These are phyloP conservation scores for Fagus sylvatica DNA, from an alignment of 306 rosid species.

Conservation along the genomic window DNA sequence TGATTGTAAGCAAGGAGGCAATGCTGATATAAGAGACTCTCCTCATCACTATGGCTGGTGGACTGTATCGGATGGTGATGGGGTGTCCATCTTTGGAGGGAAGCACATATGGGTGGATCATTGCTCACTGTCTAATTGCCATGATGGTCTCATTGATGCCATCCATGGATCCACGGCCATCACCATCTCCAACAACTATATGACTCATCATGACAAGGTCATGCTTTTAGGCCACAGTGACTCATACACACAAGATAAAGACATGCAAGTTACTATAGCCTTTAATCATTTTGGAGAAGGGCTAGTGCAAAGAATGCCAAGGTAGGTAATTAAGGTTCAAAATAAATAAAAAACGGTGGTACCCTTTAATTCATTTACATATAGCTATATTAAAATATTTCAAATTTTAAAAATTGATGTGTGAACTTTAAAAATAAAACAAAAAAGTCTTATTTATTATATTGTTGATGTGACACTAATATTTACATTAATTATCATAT, in stretches of 20 bases:
- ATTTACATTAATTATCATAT: not conserved
- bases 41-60: conserved; percentile 76
- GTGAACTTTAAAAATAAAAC: too few relatives aligned
- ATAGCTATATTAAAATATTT: too few relatives aligned
- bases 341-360: too few relatives aligned
- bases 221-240: conserved; percentile 95
- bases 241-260: conserved; percentile 61
- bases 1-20: conserved; percentile 73
- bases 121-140: conserved; percentile 74
- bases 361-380: not conserved
- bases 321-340: conserved; percentile 35
- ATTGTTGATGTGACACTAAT: not conserved
- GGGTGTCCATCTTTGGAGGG: conserved; percentile 62
- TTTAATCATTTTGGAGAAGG: conserved; percentile 96
- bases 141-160: conserved; percentile 82
- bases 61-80: conserved; percentile 78
- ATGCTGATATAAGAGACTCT: conserved; percentile 62
- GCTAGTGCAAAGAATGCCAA: conserved; percentile 94
- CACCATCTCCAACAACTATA: conserved; percentile 75
- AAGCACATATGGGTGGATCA: conserved; percentile 79
- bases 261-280: conserved; percentile 81
- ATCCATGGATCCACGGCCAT: conserved; percentile 87
- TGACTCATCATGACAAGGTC: conserved; percentile 94
- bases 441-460: too few relatives aligned
- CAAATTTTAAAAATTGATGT: too few relatives aligned